Base-by-base conservation (phyloP, 257 asterid species). In the Solanum piurae region DNA sequence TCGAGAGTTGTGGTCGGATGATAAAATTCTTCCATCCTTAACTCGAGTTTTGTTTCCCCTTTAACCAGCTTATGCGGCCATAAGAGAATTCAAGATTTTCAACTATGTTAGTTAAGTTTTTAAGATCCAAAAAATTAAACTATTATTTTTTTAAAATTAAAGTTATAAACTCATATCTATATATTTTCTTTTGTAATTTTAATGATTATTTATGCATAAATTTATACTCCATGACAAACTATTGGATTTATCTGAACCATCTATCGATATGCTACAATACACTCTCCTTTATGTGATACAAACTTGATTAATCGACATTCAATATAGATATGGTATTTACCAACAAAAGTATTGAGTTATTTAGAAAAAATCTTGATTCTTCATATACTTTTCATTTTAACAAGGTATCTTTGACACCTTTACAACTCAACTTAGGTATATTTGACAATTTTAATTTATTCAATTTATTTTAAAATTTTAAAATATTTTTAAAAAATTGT, bases 241-340 rank as follows among this genome's bases (percentile, higher is more conserved):
- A 64, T 25, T 25, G 4, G 7, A 0, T 64, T 64, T n/a, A 64
- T 64, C 5, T 64, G 7, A 64, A 25, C 9, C 18, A 0, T 0
- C 73, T 64, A 25, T 12, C 3, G 18, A 64, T 5, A 64, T 11
- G 73, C 20, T 25, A 64, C 27, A 58, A 12, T 55, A 55, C 2
- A 11, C 34, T 25, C 73, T 0, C 20, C 1, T 64, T 27, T 25
- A 29, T 13, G 2, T 9, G 23, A 6, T 1, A 0, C 7, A 16
- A 29, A 7, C 0, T 4, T 4, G 0, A 14, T 29, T 69, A 69
- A 29, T 29, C n/a, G 21, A 13, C 0, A 13, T 68, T 0, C 21
- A 68, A 68, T 27, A 0, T 68, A 68, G 25, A 5, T 2, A 12
- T 33, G 6, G 0, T 68, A 68, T 68, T 29, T 3, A 68, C 0